Conservation (phyloP, 2,329 filamentous ascomycete species). For the Hymenoscyphus occultus region DNA sequence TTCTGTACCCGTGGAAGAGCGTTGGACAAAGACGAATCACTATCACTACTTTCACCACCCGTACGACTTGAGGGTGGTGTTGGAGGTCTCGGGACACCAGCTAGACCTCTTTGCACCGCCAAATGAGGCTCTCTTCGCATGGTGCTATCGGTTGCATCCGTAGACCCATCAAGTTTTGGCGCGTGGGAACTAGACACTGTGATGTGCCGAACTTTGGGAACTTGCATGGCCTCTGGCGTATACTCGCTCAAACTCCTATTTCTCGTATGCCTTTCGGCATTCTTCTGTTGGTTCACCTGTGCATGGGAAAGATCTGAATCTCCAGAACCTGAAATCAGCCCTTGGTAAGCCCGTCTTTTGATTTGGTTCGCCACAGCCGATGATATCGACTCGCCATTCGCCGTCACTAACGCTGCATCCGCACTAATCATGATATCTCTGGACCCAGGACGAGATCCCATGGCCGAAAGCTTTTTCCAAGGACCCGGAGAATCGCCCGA, state of each 20-base stretch:
- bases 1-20: constrained; percentile 37
- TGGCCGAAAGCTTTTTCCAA: constrained; percentile 52
- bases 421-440: constrained; percentile 43
- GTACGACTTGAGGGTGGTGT: constrained; percentile 82
- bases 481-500: constrained; percentile 63
- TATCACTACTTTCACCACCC: constrained; percentile 47
- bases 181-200: constrained; percentile 65
- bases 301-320: constrained; percentile 24
- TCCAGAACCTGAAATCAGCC: constrained; percentile 36
- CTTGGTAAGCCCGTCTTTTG: constrained; percentile 57
- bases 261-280: constrained; percentile 51
- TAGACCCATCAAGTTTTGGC: constrained; percentile 41
- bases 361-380: constrained; percentile 49
- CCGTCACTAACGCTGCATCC: constrained; percentile 49
- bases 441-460: constrained; percentile 44
- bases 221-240: constrained; percentile 66
- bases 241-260: constrained; percentile 91
- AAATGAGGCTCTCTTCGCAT: constrained; percentile 78
- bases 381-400: constrained; percentile 51
- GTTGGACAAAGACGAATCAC: constrained; percentile 47
- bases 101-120: constrained; percentile 73
- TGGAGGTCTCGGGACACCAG: constrained; percentile 60
- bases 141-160: constrained; percentile 49
- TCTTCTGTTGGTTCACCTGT: constrained; percentile 30
- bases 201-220: constrained; percentile 66